Evolutionary conservation across 805 yeast genomes (phyloP).

Genomic region (Kodamaea nitidulidarum): DNA sequence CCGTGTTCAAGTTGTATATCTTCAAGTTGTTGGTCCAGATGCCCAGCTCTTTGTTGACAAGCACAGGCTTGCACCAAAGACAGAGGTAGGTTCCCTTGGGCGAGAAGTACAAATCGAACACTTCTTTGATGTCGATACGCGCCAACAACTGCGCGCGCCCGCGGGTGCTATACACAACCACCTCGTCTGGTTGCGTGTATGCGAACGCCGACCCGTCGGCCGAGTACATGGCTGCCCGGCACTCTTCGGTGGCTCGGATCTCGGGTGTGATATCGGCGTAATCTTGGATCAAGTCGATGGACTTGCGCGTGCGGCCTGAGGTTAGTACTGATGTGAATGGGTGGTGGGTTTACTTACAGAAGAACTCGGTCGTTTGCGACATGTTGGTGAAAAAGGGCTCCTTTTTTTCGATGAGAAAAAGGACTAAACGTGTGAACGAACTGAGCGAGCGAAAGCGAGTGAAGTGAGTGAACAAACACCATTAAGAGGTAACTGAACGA

Average conservation of each 20-base stretch:
- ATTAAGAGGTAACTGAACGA: too few relatives aligned
- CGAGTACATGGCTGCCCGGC: slow-evolving; percentile 63
- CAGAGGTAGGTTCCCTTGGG: slow-evolving; percentile 79
- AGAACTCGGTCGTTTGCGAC: slow-evolving; percentile 37
- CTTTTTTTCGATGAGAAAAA: not conserved
- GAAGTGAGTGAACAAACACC: too few relatives aligned
- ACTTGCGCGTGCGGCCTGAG: slow-evolving; percentile 27
- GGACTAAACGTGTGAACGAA: too few relatives aligned
- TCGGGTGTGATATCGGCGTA: slow-evolving; percentile 33
- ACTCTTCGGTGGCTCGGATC: slow-evolving; percentile 42
- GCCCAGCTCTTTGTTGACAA: slow-evolving; percentile 61
- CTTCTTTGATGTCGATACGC: slow-evolving; percentile 57
- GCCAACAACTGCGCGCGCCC: slow-evolving; percentile 42
- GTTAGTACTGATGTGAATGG: slow-evolving; percentile 3
- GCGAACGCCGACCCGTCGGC: slow-evolving; percentile 67
- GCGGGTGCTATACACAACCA: slow-evolving; percentile 55
- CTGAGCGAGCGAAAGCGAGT: too few relatives aligned
- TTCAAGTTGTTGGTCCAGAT: slow-evolving; percentile 76
- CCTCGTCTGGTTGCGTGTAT: slow-evolving; percentile 62
- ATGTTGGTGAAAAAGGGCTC: slow-evolving; percentile 13
- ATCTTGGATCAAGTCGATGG: slow-evolving; percentile 27
- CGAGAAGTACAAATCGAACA: slow-evolving; percentile 81
- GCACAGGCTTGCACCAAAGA: slow-evolving; percentile 86
- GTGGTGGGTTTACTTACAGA: slow-evolving; percentile 26
- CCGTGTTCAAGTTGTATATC: slow-evolving; percentile 57